Conservation (phyloP, 495 filamentous ascomycete species). For the Tuber borchii region DNA sequence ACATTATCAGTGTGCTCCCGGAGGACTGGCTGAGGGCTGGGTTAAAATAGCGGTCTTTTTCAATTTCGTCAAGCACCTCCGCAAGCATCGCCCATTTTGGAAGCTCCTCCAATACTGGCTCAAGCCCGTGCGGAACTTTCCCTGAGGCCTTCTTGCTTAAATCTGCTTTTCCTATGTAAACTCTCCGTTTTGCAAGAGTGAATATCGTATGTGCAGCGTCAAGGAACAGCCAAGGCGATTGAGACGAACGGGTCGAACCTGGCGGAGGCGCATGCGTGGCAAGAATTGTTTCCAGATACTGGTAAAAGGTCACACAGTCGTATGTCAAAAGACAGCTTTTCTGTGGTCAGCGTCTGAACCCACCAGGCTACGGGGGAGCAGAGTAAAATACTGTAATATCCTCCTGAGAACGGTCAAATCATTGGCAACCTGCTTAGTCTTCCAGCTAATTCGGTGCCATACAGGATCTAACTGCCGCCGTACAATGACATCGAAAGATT, state of each 20-base stretch:
- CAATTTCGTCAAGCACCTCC: slow-evolving; percentile 86
- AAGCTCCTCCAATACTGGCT: slow-evolving; percentile 85
- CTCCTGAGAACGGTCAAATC: slow-evolving; percentile 78
- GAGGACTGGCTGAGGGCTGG: slow-evolving; percentile 69
- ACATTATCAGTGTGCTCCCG: slow-evolving; percentile 89
- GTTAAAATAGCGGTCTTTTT: slow-evolving; percentile 81
- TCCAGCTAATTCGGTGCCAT: slow-evolving; percentile 94
- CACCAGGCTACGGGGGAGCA: slow-evolving; percentile 16
- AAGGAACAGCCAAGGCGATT: slow-evolving; percentile 93
- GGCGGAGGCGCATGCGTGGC: slow-evolving; percentile 83
- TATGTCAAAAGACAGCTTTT: slow-evolving; percentile 60
- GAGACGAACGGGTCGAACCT: slow-evolving; percentile 76
- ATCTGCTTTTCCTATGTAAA: slow-evolving; percentile 63
- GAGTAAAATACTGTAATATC: slow-evolving; percentile 63
- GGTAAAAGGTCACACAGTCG: slow-evolving; percentile 78
- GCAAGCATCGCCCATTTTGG: slow-evolving; percentile 88
- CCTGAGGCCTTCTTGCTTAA: slow-evolving; percentile 43
- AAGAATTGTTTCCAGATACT: slow-evolving; percentile 89
- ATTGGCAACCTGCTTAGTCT: slow-evolving; percentile 85
- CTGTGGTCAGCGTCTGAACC: slow-evolving; percentile 43
- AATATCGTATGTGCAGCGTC: slow-evolving; percentile 94
- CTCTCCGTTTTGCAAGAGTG: slow-evolving; percentile 77
- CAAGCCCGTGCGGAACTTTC: slow-evolving; percentile 59
- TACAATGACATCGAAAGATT: slow-evolving; percentile 83
- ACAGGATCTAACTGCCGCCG: slow-evolving; percentile 88